Evolutionary conservation across 1,284 basidiomycete species (phyloP).

Genomic region (Boletus sp.): DNA sequence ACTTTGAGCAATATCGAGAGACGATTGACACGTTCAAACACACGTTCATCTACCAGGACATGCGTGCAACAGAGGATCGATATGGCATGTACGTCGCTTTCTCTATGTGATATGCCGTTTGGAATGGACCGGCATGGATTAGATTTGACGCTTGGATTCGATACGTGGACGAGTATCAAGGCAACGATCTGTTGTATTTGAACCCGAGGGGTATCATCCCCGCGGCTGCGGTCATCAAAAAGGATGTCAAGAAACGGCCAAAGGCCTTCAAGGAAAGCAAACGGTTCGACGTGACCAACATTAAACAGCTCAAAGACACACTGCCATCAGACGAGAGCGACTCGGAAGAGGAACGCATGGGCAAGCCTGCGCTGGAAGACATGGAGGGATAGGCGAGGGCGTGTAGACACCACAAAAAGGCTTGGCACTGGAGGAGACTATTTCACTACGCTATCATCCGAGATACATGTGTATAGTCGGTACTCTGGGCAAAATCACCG

Average conservation of each 20-base stretch:
- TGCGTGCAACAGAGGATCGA: conserved; percentile 83
- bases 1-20: conserved; percentile 68
- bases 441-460: conserved; percentile 15
- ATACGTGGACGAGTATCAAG: conserved; percentile 67
- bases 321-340: conserved; percentile 52
- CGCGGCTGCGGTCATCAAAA: conserved; percentile 62
- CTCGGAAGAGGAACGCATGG: conserved; percentile 56
- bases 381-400: conserved; percentile 54
- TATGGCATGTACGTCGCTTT: conserved; percentile 69
- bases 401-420: too few species aligned
- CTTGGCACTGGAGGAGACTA: too few species aligned
- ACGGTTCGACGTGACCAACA: conserved; percentile 65
- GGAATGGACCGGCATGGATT: background rate
- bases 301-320: conserved; percentile 46
- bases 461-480: conserved; percentile 10
- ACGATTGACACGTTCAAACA: conserved; percentile 83
- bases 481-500: background rate
- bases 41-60: conserved; percentile 79
- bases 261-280: conserved; percentile 69
- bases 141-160: conserved; percentile 82
- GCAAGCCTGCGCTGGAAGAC: conserved; percentile 64
- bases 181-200: conserved; percentile 69
- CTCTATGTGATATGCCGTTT: background rate
- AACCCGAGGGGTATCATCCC: conserved; percentile 77
- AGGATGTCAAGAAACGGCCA: conserved; percentile 54